phyloP scores from a whole-genome alignment of 441 rosid species.

The Populus hybrid region DNA sequence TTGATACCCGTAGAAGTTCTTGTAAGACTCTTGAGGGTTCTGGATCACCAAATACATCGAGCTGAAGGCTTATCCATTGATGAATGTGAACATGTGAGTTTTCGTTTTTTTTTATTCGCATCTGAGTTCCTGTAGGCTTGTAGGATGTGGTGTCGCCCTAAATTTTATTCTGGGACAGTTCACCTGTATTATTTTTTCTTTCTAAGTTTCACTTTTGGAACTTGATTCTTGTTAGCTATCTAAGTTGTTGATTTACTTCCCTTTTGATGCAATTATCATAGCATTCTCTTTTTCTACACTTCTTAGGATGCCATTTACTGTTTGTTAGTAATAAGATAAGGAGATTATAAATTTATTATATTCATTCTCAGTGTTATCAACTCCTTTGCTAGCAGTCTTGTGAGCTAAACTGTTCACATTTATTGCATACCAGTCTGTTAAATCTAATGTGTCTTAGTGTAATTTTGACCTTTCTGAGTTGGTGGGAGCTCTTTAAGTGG shows the following conservation, averaged over 20 bases:
- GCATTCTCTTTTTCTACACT: not conserved
- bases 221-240: not conserved
- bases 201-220: not conserved
- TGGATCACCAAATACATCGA: conserved; percentile 97
- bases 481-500: not conserved
- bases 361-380: not conserved
- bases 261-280: not conserved
- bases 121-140: not conserved
- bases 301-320: conserved; percentile 3
- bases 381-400: not conserved
- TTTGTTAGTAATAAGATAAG: not conserved
- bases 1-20: conserved; percentile 83
- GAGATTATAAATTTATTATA: not conserved
- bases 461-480: not conserved
- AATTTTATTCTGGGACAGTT: not conserved
- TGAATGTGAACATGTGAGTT: conserved; percentile 76
- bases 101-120: conserved; percentile 4
- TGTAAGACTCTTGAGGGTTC: conserved; percentile 62
- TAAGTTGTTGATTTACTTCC: not conserved
- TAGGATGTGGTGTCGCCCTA: not conserved
- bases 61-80: conserved; percentile 89
- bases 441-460: not conserved
- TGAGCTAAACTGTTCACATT: not conserved
- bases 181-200: not conserved
- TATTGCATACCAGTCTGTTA: not conserved